phyloP scores from a whole-genome alignment of 768 basidiomycete genomes.

The Saitozyma podzolica region DNA sequence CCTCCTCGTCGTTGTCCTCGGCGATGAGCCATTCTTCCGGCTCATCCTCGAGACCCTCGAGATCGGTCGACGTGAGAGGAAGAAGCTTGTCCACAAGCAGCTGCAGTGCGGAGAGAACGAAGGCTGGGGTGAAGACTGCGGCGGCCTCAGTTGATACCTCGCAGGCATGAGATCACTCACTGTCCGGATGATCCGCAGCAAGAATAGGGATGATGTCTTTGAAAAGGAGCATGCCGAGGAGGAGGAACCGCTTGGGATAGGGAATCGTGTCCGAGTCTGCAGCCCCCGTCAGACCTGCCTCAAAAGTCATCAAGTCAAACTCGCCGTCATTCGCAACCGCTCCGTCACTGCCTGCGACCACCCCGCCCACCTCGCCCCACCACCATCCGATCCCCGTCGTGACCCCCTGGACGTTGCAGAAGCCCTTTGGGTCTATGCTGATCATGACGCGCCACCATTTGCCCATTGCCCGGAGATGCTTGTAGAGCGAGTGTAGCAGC shows the following conservation, averaged over 20 bases:
- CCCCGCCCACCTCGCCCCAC: conserved; percentile 49
- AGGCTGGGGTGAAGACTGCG: conserved; percentile 46
- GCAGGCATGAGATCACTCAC: conserved; percentile 22
- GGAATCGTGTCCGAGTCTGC: conserved; percentile 35
- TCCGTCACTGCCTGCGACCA: conserved; percentile 42
- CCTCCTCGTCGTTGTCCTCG: conserved; percentile 84
- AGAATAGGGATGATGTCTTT: conserved; percentile 51
- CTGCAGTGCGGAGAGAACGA: conserved; percentile 50
- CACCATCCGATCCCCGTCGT: conserved; percentile 50
- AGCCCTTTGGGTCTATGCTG: conserved; percentile 45
- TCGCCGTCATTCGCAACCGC: conserved; percentile 43
- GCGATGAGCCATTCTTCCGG: conserved; percentile 93
- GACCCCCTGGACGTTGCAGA: conserved; percentile 35
- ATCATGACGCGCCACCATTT: conserved; percentile 50
- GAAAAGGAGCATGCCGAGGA: conserved; percentile 49
- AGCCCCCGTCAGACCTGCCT: not conserved
- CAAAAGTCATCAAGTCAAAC: conserved; percentile 4
- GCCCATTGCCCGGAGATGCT: conserved; percentile 48
- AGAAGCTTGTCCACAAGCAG: conserved; percentile 81
- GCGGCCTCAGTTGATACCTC: conserved; percentile 3
- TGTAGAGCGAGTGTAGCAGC: conserved; percentile 35
- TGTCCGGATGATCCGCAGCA: conserved; percentile 38
- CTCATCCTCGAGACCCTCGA: conserved; percentile 79
- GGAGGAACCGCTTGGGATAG: conserved; percentile 49
- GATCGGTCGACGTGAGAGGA: conserved; percentile 75